Base-by-base conservation (phyloP, 2,329 filamentous ascomycete genomes). In the Trichoderma sp. region DNA sequence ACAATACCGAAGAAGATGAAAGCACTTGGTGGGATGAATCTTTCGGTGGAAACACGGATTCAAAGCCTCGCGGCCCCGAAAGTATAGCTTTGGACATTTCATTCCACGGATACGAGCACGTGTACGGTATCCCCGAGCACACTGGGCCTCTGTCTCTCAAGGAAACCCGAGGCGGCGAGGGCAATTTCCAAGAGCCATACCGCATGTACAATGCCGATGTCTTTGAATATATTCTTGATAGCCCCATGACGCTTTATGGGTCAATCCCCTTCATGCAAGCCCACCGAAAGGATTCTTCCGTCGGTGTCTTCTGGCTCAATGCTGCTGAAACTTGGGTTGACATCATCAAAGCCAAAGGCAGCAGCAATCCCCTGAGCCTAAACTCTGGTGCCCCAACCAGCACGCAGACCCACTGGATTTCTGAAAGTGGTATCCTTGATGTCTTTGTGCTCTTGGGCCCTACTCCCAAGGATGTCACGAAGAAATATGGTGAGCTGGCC, bases 191-290 rank as follows among this genome's bases (percentile, higher is more conserved):
- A 11, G 93, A 99, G 71, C 96, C 96, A 0, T 99, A 99, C 82
- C 89, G 96, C 46, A 81, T 99, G 79, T 97, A 97, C 83, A 99
- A 99, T 79, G 87, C 93, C 37, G 96, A 99, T 78, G 96, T 99
- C 13, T 99, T 99, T 75, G 96, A 99, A 81, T 99, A 99, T 79
- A 90, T 97, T 75, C 87, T 97, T 75, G 92, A 98, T 80, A 98
- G 94, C 79, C 94, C 96, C 0, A 99, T 99, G 96, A 98, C 96
- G 0, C 86, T 99, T 1, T 99, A 99, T 76, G 96, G 96, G n/a
- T 85, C 94, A 8, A 98, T 99, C 74, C 96, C 96, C 2, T 92
- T 98, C 77, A 97, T 99, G 93, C 96, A 98, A 80, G 96, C 96
- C 21, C 95, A 99, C 77, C 91, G 91, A 75, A 96, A 95, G 79